Evolutionary conservation across 2,329 filamentous ascomycete genomes (phyloP), one percentile per base, ranked within the genome.

Genomic region (Fusarium pseudonygamai): DNA sequence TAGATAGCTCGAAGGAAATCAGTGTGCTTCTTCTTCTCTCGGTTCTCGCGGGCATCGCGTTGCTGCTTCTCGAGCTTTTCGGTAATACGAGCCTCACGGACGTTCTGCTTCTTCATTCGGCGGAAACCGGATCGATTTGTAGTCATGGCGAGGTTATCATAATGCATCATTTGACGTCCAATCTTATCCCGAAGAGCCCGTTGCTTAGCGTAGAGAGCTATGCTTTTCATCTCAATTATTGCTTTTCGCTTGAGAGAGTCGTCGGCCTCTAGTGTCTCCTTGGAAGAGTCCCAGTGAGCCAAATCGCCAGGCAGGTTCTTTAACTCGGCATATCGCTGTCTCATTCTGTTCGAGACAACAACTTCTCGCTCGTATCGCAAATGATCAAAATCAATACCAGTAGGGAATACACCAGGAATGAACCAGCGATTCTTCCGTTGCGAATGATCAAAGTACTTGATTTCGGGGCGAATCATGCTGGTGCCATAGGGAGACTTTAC

Each of bases 51-150:
- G 46, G 95, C 96, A 82, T 98, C 96, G 64, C 96, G 94, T 82
- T 99, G 96, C 82, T 99, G 95, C 85, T 98, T 98, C 89, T 99
- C 96, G 5, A 99, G 90, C 84, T 98, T 99, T 88, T 99, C 96
- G 0, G 96, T 99, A 75, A 99, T 97, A 64, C 96, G 93, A 64
- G 96, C 96, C 84, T 99, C 96, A 40, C 96, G 92, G 56, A 98
- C 88, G 56, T 93, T 97, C 83, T 98, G 96, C 86, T 98, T 98
- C 92, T 99, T 99, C 86, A 96, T 93, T 57, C 96, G 92, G 40
- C 96, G 93, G 82, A 98, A 98, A 78, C 92, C 90, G 60, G 93
- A 92, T 57, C 96, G 92, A 80, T 99, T 99, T 2, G 95, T 96
- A 3, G 96, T 98, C 93, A 98, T 98, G 49, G 95, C 96, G 34